phyloP scores from a whole-genome alignment of 108 stramenopile species.

The Schizochytrium sp. region DNA sequence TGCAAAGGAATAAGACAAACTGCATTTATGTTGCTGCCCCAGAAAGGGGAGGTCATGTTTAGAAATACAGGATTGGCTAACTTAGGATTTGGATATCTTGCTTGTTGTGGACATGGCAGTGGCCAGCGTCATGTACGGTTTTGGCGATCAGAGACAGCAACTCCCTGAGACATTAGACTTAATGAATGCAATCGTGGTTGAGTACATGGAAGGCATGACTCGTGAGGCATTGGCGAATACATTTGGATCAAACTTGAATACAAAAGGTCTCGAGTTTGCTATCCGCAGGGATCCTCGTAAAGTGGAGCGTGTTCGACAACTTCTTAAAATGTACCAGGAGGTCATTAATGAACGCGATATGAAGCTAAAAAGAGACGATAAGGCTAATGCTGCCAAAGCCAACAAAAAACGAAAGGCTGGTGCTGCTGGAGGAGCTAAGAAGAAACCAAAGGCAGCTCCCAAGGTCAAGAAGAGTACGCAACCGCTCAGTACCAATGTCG shows the following conservation, averaged over 20 bases:
- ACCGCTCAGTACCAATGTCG: slow-evolving; percentile 20
- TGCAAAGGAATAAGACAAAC: too few relatives aligned
- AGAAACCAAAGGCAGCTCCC: slow-evolving; percentile 8
- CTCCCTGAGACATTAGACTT: slow-evolving; percentile 33
- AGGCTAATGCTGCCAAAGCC: background rate
- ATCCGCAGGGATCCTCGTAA: slow-evolving; percentile 40
- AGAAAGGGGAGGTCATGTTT: too few relatives aligned
- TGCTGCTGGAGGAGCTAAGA: background rate
- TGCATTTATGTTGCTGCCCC: too few relatives aligned
- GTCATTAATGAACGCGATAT: slow-evolving; percentile 26
- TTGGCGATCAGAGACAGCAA: slow-evolving; percentile 40
- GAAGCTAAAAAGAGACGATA: slow-evolving; percentile 18
- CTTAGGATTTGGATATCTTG: background rate
- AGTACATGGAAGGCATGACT: slow-evolving; percentile 61
- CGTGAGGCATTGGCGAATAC: slow-evolving; percentile 26
- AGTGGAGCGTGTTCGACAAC: slow-evolving; percentile 21
- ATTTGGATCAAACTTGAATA: background rate
- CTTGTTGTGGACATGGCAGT: background rate
- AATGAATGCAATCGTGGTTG: slow-evolving; percentile 51
- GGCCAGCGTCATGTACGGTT: slow-evolving; percentile 45
- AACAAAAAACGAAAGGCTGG: background rate
- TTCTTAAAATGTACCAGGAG: slow-evolving; percentile 46
- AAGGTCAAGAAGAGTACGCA: slow-evolving; percentile 32
- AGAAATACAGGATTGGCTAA: background rate
- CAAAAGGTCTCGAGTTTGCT: slow-evolving; percentile 29